Percentiles rank a stretch among this genome's conserved stretches.
These are phyloP conservation scores for Mimosa bimucronata DNA, from an alignment of 306 rosid species.

Conservation along the genomic window DNA sequence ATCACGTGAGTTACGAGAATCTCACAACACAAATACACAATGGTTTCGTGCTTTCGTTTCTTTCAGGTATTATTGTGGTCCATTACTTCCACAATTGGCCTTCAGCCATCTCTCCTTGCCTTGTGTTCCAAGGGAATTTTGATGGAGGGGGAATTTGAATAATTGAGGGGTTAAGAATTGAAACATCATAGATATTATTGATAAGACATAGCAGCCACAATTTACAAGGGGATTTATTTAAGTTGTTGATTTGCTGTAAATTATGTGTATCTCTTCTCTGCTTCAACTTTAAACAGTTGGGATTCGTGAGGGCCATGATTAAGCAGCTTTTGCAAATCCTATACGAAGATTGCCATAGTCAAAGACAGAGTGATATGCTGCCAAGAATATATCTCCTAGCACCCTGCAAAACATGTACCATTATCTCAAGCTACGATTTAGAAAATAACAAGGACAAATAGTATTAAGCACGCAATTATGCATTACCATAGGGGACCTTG, in stretches of 20 bases:
- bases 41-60: neutral
- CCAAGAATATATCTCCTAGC: conserved; percentile 66
- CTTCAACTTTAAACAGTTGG: conserved; percentile 8
- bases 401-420: conserved; percentile 61
- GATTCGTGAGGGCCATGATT: conserved; percentile 20
- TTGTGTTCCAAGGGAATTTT: neutral
- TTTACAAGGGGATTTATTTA: conserved; percentile 24
- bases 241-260: conserved; percentile 5
- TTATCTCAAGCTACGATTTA: conserved; percentile 19
- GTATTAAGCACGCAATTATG: neutral
- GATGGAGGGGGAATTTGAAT: neutral
- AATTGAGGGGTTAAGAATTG: neutral
- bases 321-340: conserved; percentile 73
- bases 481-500: conserved; percentile 82
- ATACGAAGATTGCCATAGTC: conserved; percentile 66
- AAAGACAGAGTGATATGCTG: conserved; percentile 78
- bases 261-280: neutral
- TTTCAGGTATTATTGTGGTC: neutral
- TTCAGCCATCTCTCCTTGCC: neutral
- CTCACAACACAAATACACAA: neutral
- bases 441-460: neutral
- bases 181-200: conserved; percentile 33
- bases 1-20: neutral
- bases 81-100: neutral
- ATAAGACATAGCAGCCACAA: conserved; percentile 16